Evolutionary conservation across 345 rosid species (phyloP), one percentile per base, ranked within the genome.

Genomic region (Toxicodendron radicans): DNA sequence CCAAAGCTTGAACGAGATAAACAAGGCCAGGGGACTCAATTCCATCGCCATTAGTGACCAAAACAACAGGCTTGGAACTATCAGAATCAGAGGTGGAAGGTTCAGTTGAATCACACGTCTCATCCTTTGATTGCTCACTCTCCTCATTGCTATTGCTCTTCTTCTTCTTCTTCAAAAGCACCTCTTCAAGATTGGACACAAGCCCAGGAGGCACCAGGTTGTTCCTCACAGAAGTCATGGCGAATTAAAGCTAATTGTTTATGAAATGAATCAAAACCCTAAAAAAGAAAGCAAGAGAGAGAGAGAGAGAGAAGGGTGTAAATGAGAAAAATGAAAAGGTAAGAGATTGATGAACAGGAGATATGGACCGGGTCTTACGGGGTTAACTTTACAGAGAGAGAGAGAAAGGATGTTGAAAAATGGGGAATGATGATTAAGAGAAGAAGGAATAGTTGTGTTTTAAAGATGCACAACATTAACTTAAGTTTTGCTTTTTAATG

Each of bases 11-110:
- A 33, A 93, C 99, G 49, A 95, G 97, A 83, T 56, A 84, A 21
- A 90, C 81, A 81, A 95, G 91, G 7, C 99, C 99, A 56, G 92
- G 89, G 10, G 97, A 95, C 35, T 91, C 98, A 84, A 91, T 90
- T 76, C 99, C 99, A 78, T 95, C 95, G 0, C 85, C 89, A 73
- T 93, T 93, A 21, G 97, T 93, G 48, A 95, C 88, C 85, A 95
- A 82, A 83, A 93, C 80, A 58, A 93, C 71, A 24, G 98, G 98
- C 86, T 84, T 95, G 1, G 93, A 82, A 70, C 80, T 82, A 65
- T 84, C 92, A 5, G 81, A 33, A 46, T 65, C 73, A 70, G 93
- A 88, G 59, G 88, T 85, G 64, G 87, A 83, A 7, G 88, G 87
- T 75, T 84, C 87, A 1, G 83, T 63, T 51, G 91, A 79, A 76